Evolutionary conservation across 306 rosid species (phyloP).

Genomic region (Gleditsia sinensis): DNA sequence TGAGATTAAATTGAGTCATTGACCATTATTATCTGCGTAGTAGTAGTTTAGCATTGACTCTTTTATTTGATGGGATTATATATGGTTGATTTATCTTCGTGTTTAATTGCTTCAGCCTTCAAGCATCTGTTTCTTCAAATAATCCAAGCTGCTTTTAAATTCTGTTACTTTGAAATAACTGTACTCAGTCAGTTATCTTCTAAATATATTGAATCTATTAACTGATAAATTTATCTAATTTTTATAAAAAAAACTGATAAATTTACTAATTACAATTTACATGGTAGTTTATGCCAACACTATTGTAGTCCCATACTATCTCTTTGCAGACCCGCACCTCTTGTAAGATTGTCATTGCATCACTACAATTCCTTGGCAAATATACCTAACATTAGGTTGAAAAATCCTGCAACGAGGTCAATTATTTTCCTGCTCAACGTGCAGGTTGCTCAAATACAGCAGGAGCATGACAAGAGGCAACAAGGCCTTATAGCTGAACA

Average conservation of each 20-base stretch:
- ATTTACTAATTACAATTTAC: constrained; percentile 1
- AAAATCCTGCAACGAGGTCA: constrained; percentile 20
- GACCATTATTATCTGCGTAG: constrained; percentile 18
- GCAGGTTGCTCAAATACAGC: constrained; percentile 69
- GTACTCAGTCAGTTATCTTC: neutral
- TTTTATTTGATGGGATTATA: constrained; percentile 18
- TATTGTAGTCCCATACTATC: neutral
- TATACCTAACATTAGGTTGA: constrained; percentile 21
- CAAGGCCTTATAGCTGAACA: constrained; percentile 56
- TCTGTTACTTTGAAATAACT: constrained; percentile 2
- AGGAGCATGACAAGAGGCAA: constrained; percentile 68
- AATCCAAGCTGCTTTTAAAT: neutral
- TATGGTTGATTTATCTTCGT: constrained; percentile 18
- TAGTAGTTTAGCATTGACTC: constrained; percentile 21
- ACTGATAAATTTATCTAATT: constrained; percentile 1
- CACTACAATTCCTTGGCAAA: constrained; percentile 15
- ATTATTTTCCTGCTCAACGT: constrained; percentile 37
- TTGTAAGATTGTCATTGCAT: neutral
- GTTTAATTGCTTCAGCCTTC: constrained; percentile 4
- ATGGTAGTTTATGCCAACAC: constrained; percentile 9
- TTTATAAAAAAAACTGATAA: no score
- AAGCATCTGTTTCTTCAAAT: constrained; percentile 21
- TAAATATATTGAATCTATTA: neutral
- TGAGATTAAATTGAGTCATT: constrained; percentile 18
- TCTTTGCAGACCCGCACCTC: constrained; percentile 5